Percentiles rank a stretch among this genome's conserved stretches.
phyloP scores from a whole-genome alignment of 805 yeast genomes.

The Candida sithepensis region DNA sequence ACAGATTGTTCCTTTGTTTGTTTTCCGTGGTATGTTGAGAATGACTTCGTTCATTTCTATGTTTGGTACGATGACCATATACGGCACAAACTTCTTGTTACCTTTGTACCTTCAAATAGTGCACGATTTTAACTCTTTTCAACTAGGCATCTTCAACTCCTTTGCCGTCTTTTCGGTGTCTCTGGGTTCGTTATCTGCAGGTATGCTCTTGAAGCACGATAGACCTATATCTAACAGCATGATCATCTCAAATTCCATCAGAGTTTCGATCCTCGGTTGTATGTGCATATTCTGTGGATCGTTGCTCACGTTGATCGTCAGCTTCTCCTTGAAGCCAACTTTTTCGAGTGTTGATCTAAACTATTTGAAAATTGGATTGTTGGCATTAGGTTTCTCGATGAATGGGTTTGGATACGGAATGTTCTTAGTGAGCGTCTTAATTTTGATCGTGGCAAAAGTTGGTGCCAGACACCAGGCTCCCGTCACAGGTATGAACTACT shows the following conservation, averaged over 20 bases:
- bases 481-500: conserved; percentile 45
- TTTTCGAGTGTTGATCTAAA: conserved; percentile 13
- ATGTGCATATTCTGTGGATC: conserved; percentile 21
- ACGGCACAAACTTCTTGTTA: conserved; percentile 33
- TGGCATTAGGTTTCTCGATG: conserved; percentile 27
- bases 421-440: conserved; percentile 35
- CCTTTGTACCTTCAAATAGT: conserved; percentile 44
- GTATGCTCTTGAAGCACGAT: conserved; percentile 30
- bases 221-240: conserved; percentile 9
- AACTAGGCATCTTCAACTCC: conserved; percentile 38
- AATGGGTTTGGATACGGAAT: conserved; percentile 40
- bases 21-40: conserved; percentile 38
- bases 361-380: conserved; percentile 15
- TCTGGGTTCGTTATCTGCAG: conserved; percentile 37
- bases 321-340: conserved; percentile 22
- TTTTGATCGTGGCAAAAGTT: conserved; percentile 41
- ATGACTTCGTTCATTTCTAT: conserved; percentile 34
- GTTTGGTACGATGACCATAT: conserved; percentile 36
- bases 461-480: conserved; percentile 44
- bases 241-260: conserved; percentile 20
- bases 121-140: conserved; percentile 35
- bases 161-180: conserved; percentile 39
- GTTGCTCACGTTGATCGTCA: conserved; percentile 14
- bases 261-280: conserved; percentile 23
- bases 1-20: conserved; percentile 37